These are phyloP conservation scores for Astrocystis sublimbata DNA, from an alignment of 495 filamentous ascomycete genomes.

Conservation along the genomic window DNA sequence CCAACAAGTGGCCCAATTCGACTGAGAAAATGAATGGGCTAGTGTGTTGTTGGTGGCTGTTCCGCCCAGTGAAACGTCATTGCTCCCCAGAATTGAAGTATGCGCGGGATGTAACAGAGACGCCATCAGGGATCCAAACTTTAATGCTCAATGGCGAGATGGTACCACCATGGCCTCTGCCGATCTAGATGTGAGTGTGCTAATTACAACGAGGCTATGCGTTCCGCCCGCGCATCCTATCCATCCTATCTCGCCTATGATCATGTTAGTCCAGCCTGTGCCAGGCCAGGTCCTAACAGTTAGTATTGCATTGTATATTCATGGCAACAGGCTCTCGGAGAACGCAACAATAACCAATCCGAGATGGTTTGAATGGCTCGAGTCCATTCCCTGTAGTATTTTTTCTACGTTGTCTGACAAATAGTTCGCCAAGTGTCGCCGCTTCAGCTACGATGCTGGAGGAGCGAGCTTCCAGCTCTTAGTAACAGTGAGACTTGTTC, in stretches of 20 bases:
- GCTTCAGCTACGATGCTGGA: no score
- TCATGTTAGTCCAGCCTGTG: background rate
- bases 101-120: background rate
- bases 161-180: no score
- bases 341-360: no score
- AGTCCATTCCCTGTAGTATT: no score
- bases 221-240: background rate
- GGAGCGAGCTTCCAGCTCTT: no score
- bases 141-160: background rate
- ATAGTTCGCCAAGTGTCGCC: no score
- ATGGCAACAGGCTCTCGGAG: no score
- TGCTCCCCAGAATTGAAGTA: background rate
- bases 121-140: background rate
- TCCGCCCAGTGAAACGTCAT: background rate
- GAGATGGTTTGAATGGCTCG: no score
- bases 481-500: no score
- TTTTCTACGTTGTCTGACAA: no score
- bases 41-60: background rate
- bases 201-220: background rate
- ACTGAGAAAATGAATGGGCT: background rate
- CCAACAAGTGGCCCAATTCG: background rate
- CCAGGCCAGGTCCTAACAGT: background rate
- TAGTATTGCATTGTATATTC: background rate
- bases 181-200: background rate
- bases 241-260: background rate